phyloP scores from a whole-genome alignment of 768 basidiomycete species.

The Rhizopogon vinicolor region DNA sequence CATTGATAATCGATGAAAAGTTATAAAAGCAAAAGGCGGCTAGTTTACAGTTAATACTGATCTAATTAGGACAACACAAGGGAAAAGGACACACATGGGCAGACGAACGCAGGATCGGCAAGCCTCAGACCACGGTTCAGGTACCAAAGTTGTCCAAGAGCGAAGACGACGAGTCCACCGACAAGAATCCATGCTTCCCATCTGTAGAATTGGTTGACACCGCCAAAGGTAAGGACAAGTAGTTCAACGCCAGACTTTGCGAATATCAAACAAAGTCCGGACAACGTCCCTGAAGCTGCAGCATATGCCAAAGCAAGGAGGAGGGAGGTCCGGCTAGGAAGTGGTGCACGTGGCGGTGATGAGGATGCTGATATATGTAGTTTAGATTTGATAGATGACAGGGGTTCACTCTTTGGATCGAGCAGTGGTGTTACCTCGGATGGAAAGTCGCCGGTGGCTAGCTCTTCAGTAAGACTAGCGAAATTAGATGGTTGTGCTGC shows the following conservation, averaged over 20 bases:
- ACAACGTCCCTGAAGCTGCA: conserved; percentile 82
- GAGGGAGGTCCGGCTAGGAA: conserved; percentile 42
- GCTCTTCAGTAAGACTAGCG: conserved; percentile 30
- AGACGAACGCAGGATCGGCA: conserved; percentile 82
- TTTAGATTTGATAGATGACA: conserved; percentile 22
- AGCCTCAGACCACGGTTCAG: conserved; percentile 74
- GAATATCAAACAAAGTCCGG: conserved; percentile 89
- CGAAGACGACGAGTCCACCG: conserved; percentile 65
- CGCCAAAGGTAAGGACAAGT: conserved; percentile 69
- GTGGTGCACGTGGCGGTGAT: conserved; percentile 23
- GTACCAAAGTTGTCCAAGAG: conserved; percentile 81
- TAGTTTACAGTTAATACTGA: conserved; percentile 16
- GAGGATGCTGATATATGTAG: conserved; percentile 24
- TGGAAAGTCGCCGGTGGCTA: conserved; percentile 19
- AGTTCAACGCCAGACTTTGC: conserved; percentile 94
- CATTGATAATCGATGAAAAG: conserved; percentile 85
- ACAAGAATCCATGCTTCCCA: conserved; percentile 85
- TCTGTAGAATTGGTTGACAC: conserved; percentile 76
- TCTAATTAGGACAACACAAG: background rate
- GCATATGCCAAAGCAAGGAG: conserved; percentile 82
- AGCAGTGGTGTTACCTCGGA: conserved; percentile 58
- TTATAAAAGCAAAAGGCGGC: conserved; percentile 97
- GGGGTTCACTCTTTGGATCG: conserved; percentile 33
- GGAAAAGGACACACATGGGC: conserved; percentile 57
- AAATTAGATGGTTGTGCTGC: conserved; percentile 28